A percentile compares a stretch with the other conserved stretches of the same genome.
Conservation (phyloP, 345 rosid species). For the Schrenkiella parvula region DNA sequence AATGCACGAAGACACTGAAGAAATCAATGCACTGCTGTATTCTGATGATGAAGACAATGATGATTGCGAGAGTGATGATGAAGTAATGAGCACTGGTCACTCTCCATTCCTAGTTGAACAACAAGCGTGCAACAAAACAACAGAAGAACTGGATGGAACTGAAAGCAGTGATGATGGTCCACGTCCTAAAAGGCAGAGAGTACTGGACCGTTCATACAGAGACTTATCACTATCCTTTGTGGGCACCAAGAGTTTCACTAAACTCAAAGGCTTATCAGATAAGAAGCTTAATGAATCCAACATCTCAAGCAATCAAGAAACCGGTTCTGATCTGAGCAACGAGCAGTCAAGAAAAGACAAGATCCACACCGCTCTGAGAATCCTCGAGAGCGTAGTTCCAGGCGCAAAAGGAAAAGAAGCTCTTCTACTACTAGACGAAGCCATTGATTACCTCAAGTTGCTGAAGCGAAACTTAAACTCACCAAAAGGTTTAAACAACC, state of each 20-base stretch:
- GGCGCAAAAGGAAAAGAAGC: constrained; percentile 66
- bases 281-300: constrained; percentile 41
- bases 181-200: constrained; percentile 54
- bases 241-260: constrained; percentile 37
- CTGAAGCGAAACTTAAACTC: constrained; percentile 48
- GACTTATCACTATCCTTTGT: constrained; percentile 31
- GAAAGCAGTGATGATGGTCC: constrained; percentile 49
- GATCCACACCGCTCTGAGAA: constrained; percentile 35
- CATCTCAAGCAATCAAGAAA: constrained; percentile 38
- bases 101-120: constrained; percentile 53
- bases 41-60: constrained; percentile 56
- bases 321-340: constrained; percentile 31
- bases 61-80: constrained; percentile 53
- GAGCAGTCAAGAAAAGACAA: constrained; percentile 40
- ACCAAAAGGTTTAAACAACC: constrained; percentile 31
- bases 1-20: constrained; percentile 95
- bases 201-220: constrained; percentile 33
- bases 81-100: constrained; percentile 83
- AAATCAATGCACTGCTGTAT: constrained; percentile 80
- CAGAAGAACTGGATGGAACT: constrained; percentile 43
- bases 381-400: constrained; percentile 58
- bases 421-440: constrained; percentile 55
- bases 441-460: constrained; percentile 58
- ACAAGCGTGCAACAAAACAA: constrained; percentile 36
- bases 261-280: constrained; percentile 23